Evolutionary conservation across 169 alveolate species (phyloP).

Genomic region (Plasmodium chabaudi): DNA sequence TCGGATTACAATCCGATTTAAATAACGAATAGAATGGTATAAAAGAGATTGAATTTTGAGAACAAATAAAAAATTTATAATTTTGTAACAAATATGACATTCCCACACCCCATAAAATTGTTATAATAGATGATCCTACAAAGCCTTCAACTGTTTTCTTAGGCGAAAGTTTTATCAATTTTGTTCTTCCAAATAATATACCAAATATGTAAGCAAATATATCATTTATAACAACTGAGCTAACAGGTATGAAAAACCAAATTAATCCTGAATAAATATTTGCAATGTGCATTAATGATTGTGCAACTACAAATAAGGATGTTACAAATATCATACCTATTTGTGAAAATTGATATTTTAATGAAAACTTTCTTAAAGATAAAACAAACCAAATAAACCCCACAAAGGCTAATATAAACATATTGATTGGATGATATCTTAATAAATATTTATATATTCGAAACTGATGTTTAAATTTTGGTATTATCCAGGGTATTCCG

Average conservation of each 20-base stretch:
- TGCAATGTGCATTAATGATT: constrained; percentile 86
- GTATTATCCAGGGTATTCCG: constrained; percentile 86
- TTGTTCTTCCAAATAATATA: constrained; percentile 94
- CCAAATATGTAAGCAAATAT: constrained; percentile 97
- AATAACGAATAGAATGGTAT: constrained; percentile 88
- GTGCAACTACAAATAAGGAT: constrained; percentile 81
- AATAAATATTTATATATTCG: constrained; percentile 77
- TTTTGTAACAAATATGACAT: constrained; percentile 80
- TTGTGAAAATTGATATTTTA: constrained; percentile 95
- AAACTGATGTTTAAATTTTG: constrained; percentile 78
- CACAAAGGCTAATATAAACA: constrained; percentile 87
- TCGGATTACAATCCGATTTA: constrained; percentile 77
- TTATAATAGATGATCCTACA: constrained; percentile 92
- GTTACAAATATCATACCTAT: constrained; percentile 89
- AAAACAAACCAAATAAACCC: constrained; percentile 95
- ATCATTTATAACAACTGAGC: constrained; percentile 96
- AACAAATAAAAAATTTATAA: constrained; percentile 90
- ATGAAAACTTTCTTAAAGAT: constrained; percentile 91
- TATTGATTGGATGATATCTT: constrained; percentile 92
- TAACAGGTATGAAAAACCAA: constrained; percentile 97
- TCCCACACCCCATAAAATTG: constrained; percentile 85
- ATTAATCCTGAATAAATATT: constrained; percentile 95
- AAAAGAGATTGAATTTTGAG: constrained; percentile 88
- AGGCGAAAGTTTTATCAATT: constrained; percentile 96
- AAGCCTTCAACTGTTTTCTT: constrained; percentile 99